Evolutionary conservation across 768 basidiomycete species (phyloP).

Genomic region (Leccinellum luteum): DNA sequence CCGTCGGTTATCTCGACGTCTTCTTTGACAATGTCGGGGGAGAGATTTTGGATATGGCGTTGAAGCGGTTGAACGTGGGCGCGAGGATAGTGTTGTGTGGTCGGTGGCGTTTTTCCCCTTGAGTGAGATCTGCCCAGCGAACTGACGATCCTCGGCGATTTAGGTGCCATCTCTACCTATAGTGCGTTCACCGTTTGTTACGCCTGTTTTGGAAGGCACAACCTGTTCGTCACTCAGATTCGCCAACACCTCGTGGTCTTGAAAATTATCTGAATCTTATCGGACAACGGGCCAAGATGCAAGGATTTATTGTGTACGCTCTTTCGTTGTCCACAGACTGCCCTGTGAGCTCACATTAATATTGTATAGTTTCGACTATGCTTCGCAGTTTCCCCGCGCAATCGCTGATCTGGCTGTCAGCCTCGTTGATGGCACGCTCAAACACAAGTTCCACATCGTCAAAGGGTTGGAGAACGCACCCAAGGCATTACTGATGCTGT

Average conservation of each 20-base stretch:
- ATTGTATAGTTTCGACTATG: slow-evolving; percentile 70
- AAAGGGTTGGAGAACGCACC: slow-evolving; percentile 75
- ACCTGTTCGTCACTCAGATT: slow-evolving; percentile 40
- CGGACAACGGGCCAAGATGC: slow-evolving; percentile 69
- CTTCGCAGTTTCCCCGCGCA: slow-evolving; percentile 54
- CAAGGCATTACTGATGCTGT: slow-evolving; percentile 65
- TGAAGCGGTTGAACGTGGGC: slow-evolving; percentile 70
- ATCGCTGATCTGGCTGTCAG: slow-evolving; percentile 54
- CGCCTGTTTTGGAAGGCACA: not conserved
- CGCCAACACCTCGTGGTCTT: slow-evolving; percentile 60
- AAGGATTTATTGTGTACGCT: slow-evolving; percentile 80
- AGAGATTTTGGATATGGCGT: slow-evolving; percentile 76
- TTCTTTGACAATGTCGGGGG: slow-evolving; percentile 84
- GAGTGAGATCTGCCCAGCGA: not conserved
- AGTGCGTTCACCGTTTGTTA: slow-evolving; percentile 46
- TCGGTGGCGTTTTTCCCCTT: slow-evolving; percentile 34
- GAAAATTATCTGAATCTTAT: slow-evolving; percentile 69
- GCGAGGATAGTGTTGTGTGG: slow-evolving; percentile 85
- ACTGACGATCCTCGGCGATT: slow-evolving; percentile 8
- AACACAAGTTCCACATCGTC: slow-evolving; percentile 77
- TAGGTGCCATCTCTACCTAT: slow-evolving; percentile 84
- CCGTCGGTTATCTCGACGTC: slow-evolving; percentile 75
- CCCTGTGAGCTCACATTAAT: slow-evolving; percentile 2
- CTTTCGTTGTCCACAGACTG: not conserved
- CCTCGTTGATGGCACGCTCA: slow-evolving; percentile 66